These are phyloP conservation scores for Auriculariales sp. DNA, from an alignment of 768 basidiomycete species.

Conservation along the genomic window DNA sequence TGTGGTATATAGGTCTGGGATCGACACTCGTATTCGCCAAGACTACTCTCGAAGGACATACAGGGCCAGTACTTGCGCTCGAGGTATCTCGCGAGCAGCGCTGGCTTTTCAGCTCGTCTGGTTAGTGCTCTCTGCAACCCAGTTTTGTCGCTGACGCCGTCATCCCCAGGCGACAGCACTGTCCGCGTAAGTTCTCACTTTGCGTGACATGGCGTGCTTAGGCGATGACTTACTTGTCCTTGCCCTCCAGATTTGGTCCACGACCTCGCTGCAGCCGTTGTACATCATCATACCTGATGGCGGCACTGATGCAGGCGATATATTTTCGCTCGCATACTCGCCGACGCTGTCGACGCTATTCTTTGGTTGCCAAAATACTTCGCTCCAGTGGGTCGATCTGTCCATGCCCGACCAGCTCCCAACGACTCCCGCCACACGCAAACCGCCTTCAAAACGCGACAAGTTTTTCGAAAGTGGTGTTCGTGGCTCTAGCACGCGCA, in stretches of 20 bases:
- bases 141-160: too few species aligned
- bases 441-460: slow-evolving; percentile 5
- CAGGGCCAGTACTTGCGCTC: slow-evolving; percentile 69
- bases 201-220: neutral
- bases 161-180: slow-evolving; percentile 63
- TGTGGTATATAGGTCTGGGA: slow-evolving; percentile 64
- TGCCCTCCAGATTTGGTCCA: slow-evolving; percentile 63
- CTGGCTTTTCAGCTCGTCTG: slow-evolving; percentile 86
- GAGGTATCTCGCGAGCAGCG: slow-evolving; percentile 58
- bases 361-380: slow-evolving; percentile 86
- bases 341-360: slow-evolving; percentile 54
- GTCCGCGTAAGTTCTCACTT: slow-evolving; percentile 57
- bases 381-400: slow-evolving; percentile 79
- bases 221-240: neutral
- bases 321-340: slow-evolving; percentile 77
- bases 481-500: neutral
- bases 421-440: slow-evolving; percentile 4
- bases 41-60: slow-evolving; percentile 62
- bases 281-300: slow-evolving; percentile 66
- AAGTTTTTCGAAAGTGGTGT: neutral
- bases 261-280: slow-evolving; percentile 39
- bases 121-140: slow-evolving; percentile 37
- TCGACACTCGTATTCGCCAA: slow-evolving; percentile 49
- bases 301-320: slow-evolving; percentile 72
- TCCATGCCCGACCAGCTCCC: slow-evolving; percentile 8